These are phyloP conservation scores for Aphanomyces euteiches DNA, from an alignment of 352 stramenopile genomes.

Conservation along the genomic window DNA sequence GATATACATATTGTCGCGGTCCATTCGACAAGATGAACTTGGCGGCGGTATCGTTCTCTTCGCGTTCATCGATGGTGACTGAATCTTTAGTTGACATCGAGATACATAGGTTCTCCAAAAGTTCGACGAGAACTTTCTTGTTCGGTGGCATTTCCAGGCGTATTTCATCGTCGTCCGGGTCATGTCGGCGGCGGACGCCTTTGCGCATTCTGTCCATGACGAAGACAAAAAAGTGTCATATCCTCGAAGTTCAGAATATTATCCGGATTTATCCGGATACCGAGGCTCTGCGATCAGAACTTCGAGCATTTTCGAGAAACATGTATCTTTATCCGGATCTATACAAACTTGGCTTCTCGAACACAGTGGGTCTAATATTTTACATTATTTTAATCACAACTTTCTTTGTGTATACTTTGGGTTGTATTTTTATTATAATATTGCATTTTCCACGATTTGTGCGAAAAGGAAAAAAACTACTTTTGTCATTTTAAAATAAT, in stretches of 20 bases:
- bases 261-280: neutral
- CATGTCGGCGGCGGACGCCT: slow-evolving; percentile 10
- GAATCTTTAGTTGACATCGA: slow-evolving; percentile 1
- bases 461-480: no score
- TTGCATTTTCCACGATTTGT: no score
- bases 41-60: neutral
- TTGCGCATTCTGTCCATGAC: neutral
- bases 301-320: slow-evolving; percentile 6
- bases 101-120: slow-evolving; percentile 24
- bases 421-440: no score
- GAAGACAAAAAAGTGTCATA: no score
- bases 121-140: slow-evolving; percentile 19
- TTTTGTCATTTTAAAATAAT: no score
- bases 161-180: slow-evolving; percentile 15
- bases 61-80: neutral
- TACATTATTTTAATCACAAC: no score
- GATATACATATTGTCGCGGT: slow-evolving; percentile 20
- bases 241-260: no score
- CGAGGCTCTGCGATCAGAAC: neutral
- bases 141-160: slow-evolving; percentile 16
- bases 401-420: no score
- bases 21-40: slow-evolving; percentile 11
- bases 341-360: slow-evolving; percentile 2
- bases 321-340: slow-evolving; percentile 13
- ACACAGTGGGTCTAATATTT: neutral